These are phyloP conservation scores for Sphaerulina vaccinii DNA, from an alignment of 2,329 filamentous ascomycete species.

Conservation along the genomic window DNA sequence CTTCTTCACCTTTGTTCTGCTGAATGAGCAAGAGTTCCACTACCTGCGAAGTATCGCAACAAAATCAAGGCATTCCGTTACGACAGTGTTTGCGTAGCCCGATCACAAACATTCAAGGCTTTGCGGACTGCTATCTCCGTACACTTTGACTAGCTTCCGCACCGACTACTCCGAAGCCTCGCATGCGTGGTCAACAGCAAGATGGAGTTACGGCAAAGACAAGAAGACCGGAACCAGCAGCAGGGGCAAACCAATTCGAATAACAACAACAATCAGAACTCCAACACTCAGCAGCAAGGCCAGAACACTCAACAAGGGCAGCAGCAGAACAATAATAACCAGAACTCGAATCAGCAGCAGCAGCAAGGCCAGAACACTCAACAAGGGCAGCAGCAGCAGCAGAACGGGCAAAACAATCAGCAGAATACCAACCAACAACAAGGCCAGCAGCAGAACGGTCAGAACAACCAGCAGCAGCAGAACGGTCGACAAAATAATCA, in stretches of 20 bases:
- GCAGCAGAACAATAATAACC: background rate
- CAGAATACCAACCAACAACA: background rate
- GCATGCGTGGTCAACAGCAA: background rate
- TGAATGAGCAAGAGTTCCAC: background rate
- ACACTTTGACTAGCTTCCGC: background rate
- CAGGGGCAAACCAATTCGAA: background rate
- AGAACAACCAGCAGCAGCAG: background rate
- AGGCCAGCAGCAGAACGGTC: conserved; percentile 4
- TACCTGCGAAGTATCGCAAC: background rate
- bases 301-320: background rate
- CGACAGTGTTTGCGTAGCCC: background rate
- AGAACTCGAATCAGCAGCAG: background rate
- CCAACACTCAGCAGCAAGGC: background rate
- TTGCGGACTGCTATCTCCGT: background rate
- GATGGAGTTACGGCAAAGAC: no score
- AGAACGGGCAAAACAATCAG: background rate
- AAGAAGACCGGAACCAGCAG: background rate
- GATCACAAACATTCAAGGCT: background rate
- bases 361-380: background rate
- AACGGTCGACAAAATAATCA: background rate
- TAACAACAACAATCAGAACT: background rate
- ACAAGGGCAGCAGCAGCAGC: background rate
- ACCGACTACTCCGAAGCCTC: background rate
- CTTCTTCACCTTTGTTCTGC: background rate
- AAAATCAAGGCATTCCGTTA: no score